phyloP scores from a whole-genome alignment of 1,284 basidiomycete genomes.

The Sphaerobolus stellatus region DNA sequence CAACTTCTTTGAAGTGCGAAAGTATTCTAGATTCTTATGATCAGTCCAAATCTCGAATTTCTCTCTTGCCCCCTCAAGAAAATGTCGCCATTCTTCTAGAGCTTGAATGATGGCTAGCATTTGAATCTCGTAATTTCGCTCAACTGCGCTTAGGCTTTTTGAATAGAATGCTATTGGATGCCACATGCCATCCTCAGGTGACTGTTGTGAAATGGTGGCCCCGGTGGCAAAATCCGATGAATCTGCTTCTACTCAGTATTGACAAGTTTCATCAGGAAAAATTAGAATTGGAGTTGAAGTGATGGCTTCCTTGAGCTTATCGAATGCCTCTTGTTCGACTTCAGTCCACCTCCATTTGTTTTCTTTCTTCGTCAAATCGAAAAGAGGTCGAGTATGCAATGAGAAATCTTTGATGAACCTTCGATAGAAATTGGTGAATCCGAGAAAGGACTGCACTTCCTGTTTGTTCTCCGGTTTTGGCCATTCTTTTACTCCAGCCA shows the following conservation, averaged over 20 bases:
- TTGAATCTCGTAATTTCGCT: constrained; percentile 14
- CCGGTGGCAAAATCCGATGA: constrained; percentile 19
- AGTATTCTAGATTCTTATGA: constrained; percentile 47
- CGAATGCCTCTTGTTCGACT: neutral
- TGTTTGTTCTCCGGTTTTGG: constrained; percentile 24
- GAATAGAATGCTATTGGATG: constrained; percentile 33
- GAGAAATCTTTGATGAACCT: too few species aligned
- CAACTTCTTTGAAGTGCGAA: constrained; percentile 33
- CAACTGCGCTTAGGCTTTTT: constrained; percentile 16
- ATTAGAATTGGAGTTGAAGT: constrained; percentile 22
- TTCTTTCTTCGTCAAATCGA: too few species aligned
- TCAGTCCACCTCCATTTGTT: too few species aligned
- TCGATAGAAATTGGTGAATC: too few species aligned
- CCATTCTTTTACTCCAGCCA: constrained; percentile 30
- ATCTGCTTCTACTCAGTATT: constrained; percentile 22
- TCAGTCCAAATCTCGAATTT: constrained; percentile 36
- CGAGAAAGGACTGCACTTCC: constrained; percentile 20
- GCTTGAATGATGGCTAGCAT: constrained; percentile 8
- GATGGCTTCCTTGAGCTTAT: constrained; percentile 15
- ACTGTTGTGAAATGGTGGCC: constrained; percentile 19
- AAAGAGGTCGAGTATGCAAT: too few species aligned
- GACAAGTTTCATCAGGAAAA: constrained; percentile 6
- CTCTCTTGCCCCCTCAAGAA: constrained; percentile 27
- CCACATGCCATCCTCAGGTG: constrained; percentile 21
- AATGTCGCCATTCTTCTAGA: neutral